Percentiles rank a stretch among this genome's conserved stretches.
These are phyloP conservation scores for Gymnopus androsaceus DNA, from an alignment of 1,284 basidiomycete genomes.

Conservation along the genomic window DNA sequence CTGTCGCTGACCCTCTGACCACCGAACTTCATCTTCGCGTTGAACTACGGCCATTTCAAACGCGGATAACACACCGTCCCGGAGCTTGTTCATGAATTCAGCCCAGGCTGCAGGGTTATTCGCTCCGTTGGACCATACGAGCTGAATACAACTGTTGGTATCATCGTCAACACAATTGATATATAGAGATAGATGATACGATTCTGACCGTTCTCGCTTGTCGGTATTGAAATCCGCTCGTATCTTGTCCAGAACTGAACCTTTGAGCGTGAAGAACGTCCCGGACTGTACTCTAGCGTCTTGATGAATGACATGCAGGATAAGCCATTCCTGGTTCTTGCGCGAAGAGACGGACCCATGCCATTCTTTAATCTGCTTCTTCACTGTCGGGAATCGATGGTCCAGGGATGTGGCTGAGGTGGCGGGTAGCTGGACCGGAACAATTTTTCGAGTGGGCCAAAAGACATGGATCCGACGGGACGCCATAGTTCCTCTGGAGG, in stretches of 20 bases:
- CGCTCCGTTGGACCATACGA: slow-evolving; percentile 66
- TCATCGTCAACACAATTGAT: slow-evolving; percentile 21
- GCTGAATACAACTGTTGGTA: slow-evolving; percentile 71
- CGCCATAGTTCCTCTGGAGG: too few species aligned
- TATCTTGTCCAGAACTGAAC: slow-evolving; percentile 87
- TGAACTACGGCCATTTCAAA: slow-evolving; percentile 81
- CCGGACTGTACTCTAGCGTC: slow-evolving; percentile 61
- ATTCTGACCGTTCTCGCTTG: slow-evolving; percentile 80
- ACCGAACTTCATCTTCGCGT: slow-evolving; percentile 85
- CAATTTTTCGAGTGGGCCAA: too few species aligned
- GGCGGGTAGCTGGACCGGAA: too few species aligned
- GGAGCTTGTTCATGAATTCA: slow-evolving; percentile 86
- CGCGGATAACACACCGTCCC: slow-evolving; percentile 82
- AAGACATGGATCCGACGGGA: too few species aligned
- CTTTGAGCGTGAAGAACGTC: slow-evolving; percentile 80
- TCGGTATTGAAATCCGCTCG: slow-evolving; percentile 90
- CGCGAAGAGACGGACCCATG: slow-evolving; percentile 65
- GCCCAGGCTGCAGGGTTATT: slow-evolving; percentile 87
- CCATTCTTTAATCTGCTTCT: slow-evolving; percentile 92
- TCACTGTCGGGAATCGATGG: too few species aligned
- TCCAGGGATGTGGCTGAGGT: too few species aligned
- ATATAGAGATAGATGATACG: slow-evolving; percentile 12
- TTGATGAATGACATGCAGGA: slow-evolving; percentile 80
- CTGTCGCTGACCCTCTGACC: slow-evolving; percentile 82
- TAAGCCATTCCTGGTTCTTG: slow-evolving; percentile 87